These are phyloP conservation scores for Immersiella caudata DNA, from an alignment of 495 filamentous ascomycete genomes.

Conservation along the genomic window DNA sequence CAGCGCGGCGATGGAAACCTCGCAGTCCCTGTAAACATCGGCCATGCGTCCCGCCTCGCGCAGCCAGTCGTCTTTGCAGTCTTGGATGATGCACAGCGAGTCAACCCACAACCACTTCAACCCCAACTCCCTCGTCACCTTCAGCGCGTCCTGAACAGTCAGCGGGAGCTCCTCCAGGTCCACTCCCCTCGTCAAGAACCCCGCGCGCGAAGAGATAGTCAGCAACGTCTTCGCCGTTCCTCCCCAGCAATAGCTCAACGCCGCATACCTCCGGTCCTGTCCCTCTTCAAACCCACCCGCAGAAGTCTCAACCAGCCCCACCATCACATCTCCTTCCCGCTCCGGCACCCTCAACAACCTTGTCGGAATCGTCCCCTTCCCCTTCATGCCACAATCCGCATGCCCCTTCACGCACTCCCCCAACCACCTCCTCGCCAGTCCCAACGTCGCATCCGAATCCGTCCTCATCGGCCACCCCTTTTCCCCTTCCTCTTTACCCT, in stretches of 20 bases:
- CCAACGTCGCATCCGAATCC: too few relatives aligned
- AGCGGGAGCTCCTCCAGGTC: neutral
- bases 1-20: neutral
- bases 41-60: neutral
- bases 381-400: too few relatives aligned
- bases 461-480: too few relatives aligned
- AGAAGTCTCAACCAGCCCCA: too few relatives aligned
- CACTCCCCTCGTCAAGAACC: neutral
- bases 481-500: too few relatives aligned
- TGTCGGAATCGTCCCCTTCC: too few relatives aligned
- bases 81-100: conserved; percentile 1
- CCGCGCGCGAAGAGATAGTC: neutral
- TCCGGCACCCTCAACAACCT: too few relatives aligned
- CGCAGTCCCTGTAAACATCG: neutral
- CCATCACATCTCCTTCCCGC: too few relatives aligned
- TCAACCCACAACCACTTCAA: neutral
- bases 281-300: too few relatives aligned
- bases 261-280: neutral
- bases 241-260: neutral
- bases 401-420: too few relatives aligned
- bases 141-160: neutral
- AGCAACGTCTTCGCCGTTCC: neutral
- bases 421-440: too few relatives aligned
- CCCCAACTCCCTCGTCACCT: neutral
- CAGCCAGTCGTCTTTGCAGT: neutral